Base-by-base conservation (phyloP, 2,329 filamentous ascomycete genomes). In the Cladosporium sp. region DNA sequence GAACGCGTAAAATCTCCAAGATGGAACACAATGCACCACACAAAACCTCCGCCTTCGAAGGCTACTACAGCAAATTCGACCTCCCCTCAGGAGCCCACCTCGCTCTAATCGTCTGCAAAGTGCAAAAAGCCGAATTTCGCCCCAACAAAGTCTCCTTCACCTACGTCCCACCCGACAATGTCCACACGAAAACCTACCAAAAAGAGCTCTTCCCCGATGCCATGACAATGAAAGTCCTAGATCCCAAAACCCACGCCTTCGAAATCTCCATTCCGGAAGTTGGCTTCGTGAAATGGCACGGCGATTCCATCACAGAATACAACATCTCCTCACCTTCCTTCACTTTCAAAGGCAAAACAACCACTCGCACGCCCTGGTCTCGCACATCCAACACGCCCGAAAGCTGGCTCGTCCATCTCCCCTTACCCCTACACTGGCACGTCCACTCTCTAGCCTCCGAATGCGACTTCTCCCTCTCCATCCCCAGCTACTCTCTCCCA, bases 381-480 rank as follows among this genome's bases (percentile, higher is more conserved):
- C 43, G 53, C 11, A 33, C 56, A 13, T 63, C 57, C 8, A 60
- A 62, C 16, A 75, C 72, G 1, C 75, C 75, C 0, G 74, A 77
- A 55, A 68, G 69, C 33, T 64, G 63, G 53, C 64, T 77, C n/a
- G 68, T 71, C 4, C 52, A 69, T 16, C 62, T 77, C 0, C 73
- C 73, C 1, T 59, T 78, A 0, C 75, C 75, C 1, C 58, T 78
- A 2, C 75, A 77, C 53, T 78, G 74, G 75, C 73, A 77, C 53
- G 75, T 77, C 4, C 72, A 76, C 27, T 72, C 71, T 1, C 64
- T 74, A 7, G 65, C 59, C 33, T 75, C 73, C 1, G 57, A 64
- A 1, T 68, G 67, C 45, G 59, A 61, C 3, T 73, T 72, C 59
- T 55, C 54, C 3, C 62, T 78, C 33, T 54, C 57, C 4, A 69